phyloP scores from a whole-genome alignment of 768 basidiomycete genomes.

The Astraeus odoratus region DNA sequence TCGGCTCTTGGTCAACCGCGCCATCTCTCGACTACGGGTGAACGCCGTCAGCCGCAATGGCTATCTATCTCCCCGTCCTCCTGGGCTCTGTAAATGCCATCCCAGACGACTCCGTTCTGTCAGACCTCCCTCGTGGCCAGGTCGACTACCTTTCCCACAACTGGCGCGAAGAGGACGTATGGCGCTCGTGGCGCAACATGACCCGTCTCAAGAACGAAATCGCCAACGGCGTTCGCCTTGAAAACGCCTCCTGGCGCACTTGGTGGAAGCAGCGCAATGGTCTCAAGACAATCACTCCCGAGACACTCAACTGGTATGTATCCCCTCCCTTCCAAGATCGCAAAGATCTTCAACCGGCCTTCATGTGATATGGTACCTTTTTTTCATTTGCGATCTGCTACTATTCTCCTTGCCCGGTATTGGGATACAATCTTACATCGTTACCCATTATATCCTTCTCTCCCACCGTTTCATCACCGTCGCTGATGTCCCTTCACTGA shows the following conservation, averaged over 20 bases:
- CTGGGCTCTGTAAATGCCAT: conserved; percentile 55
- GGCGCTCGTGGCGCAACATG: conserved; percentile 98
- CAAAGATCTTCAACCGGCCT: neutral
- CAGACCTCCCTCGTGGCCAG: conserved; percentile 83
- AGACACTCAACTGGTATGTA: conserved; percentile 95
- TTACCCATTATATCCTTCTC: too few species aligned
- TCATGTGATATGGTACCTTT: neutral
- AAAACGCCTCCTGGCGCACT: conserved; percentile 97
- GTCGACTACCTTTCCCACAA: conserved; percentile 98
- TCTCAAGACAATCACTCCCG: conserved; percentile 89
- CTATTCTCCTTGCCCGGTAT: neutral
- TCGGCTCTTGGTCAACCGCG: neutral
- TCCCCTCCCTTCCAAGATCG: conserved; percentile 1
- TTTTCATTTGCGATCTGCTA: conserved; percentile 6
- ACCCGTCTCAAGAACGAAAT: conserved; percentile 98
- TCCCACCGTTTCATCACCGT: too few species aligned
- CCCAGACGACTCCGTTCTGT: conserved; percentile 74
- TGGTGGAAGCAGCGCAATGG: conserved; percentile 99
- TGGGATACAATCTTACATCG: neutral
- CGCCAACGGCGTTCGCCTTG: conserved; percentile 86
- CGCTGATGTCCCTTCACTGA: conserved; percentile 9
- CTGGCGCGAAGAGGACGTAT: conserved; percentile 97
- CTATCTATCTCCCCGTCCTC: conserved; percentile 65
- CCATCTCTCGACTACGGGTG: neutral
- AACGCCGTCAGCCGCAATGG: conserved; percentile 32